Evolutionary conservation across 176 grass and related monocot species (phyloP), one percentile per base, ranked within the genome.

Genomic region (Carex parvula): DNA sequence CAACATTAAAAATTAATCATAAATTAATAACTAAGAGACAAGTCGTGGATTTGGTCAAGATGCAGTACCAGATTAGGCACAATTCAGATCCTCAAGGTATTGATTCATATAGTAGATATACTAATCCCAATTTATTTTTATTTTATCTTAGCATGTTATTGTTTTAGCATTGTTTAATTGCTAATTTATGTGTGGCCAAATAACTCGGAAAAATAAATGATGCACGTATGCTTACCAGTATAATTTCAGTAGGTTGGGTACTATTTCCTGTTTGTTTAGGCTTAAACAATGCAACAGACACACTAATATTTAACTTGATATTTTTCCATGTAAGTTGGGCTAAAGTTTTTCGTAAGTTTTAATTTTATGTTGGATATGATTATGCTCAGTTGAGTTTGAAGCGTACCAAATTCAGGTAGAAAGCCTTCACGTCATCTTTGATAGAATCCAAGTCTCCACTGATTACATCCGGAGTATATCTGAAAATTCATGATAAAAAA

Each of bases 361-460:
- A 39, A 44, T 44, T 7, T 18, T 75, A 50, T 75, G 11, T 75
- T 53, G 20, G 46, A 75, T 53, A 26, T 26, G 70, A 60, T 8
- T 75, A 53, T 26, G 12, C 44, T 29, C 20, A 50, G 41, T 79
- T 68, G 48, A 62, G 78, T 11, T 56, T 16, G 20, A 72, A 71
- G 11, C 54, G 75, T 90, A 97, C 96, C 96, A 95, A 84, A 84
- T 90, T 95, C 64, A 84, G 88, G 80, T 98, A 98, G 79, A 95
- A 98, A 18, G 91, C 85, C 86, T 88, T 95, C 64, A 98, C 93
- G 79, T 98, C 87, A n/a, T 88, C 85, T 86, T 91, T 93, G 84
- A 98, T 87, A 41, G 96, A 98, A 83, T 98, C 96, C 92, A 98
- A 91, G 78, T 98, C 96, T 53, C 96, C 96, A 88, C 91, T 95